Conservation (phyloP, 129 eudicot genomes). For the Flaveria ramosissima region DNA sequence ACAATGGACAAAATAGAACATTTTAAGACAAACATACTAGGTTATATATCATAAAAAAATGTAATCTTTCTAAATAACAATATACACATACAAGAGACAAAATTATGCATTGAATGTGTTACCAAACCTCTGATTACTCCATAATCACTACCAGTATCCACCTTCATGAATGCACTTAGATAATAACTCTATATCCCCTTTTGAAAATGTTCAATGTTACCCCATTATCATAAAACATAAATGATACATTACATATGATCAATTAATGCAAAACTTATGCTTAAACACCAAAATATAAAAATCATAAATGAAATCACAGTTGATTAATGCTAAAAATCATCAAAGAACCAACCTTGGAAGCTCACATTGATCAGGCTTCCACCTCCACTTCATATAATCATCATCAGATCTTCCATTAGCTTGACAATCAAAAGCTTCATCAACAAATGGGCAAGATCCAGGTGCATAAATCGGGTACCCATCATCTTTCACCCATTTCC, state of each 20-base stretch:
- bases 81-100: slow-evolving; percentile 10
- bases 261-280: not conserved
- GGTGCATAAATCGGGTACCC: slow-evolving; percentile 69
- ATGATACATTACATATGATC: not conserved
- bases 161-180: slow-evolving; percentile 10
- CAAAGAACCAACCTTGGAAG: slow-evolving; percentile 70
- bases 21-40: slow-evolving; percentile 6
- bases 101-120: slow-evolving; percentile 15
- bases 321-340: slow-evolving; percentile 20
- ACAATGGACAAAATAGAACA: not conserved
- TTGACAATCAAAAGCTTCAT: slow-evolving; percentile 82
- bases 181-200: not conserved
- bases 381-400: slow-evolving; percentile 69
- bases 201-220: too few species aligned
- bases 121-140: not conserved
- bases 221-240: not conserved
- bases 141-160: not conserved
- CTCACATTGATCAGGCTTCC: slow-evolving; percentile 88
- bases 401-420: slow-evolving; percentile 80
- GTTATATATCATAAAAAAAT: not conserved
- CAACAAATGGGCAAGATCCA: slow-evolving; percentile 87
- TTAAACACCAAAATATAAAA: slow-evolving; percentile 8
- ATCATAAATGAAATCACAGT: not conserved
- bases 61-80: not conserved
- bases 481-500: slow-evolving; percentile 90